Conservation (phyloP, 2,329 filamentous ascomycete species). For the Colletotrichum sidae region DNA sequence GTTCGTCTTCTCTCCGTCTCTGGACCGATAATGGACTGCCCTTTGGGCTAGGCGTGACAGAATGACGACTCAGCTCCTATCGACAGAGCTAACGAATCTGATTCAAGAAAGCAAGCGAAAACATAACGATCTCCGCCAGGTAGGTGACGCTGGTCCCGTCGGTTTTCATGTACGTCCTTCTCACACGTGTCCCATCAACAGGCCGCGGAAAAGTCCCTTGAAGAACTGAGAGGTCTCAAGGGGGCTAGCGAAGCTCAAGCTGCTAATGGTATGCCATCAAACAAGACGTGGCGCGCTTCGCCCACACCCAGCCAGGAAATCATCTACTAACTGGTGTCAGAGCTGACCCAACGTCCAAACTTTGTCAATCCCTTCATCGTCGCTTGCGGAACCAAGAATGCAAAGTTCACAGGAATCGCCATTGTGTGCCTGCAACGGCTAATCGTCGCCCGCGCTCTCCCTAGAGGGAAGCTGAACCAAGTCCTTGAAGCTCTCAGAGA, state of each 20-base stretch:
- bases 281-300: slow-evolving; percentile 35
- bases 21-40: slow-evolving; percentile 29
- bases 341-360: slow-evolving; percentile 82
- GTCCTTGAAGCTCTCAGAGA: slow-evolving; percentile 90
- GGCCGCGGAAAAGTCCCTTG: slow-evolving; percentile 93
- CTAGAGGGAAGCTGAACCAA: slow-evolving; percentile 82
- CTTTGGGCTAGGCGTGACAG: slow-evolving; percentile 48
- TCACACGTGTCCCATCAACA: slow-evolving; percentile 47
- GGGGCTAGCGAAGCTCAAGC: slow-evolving; percentile 81
- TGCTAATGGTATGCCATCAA: slow-evolving; percentile 67
- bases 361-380: slow-evolving; percentile 96
- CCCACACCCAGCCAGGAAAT: slow-evolving; percentile 30
- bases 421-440: slow-evolving; percentile 91
- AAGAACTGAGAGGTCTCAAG: slow-evolving; percentile 84
- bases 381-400: slow-evolving; percentile 89
- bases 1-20: background rate
- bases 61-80: slow-evolving; percentile 93
- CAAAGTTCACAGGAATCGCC: slow-evolving; percentile 88
- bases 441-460: slow-evolving; percentile 83
- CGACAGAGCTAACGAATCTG: slow-evolving; percentile 88
- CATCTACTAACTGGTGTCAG: slow-evolving; percentile 57
- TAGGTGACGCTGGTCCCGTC: slow-evolving; percentile 51
- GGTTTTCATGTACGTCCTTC: background rate
- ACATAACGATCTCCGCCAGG: slow-evolving; percentile 88
- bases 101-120: slow-evolving; percentile 97